phyloP scores from a whole-genome alignment of 148 eudicot species.

The Rhododendron griersonianum region DNA sequence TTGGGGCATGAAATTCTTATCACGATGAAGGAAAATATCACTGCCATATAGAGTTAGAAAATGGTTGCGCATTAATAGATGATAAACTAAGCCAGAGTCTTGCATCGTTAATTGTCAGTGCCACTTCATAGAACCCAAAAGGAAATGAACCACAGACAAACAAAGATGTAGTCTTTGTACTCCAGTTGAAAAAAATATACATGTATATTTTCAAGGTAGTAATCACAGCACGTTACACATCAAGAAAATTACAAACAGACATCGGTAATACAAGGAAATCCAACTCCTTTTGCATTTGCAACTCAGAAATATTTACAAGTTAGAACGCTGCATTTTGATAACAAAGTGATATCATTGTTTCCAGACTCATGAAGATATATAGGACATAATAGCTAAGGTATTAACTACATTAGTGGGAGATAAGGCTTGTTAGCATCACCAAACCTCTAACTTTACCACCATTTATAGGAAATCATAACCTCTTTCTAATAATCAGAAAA shows the following conservation, averaged over 20 bases:
- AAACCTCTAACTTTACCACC: no score
- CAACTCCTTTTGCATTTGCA: background rate
- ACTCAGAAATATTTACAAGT: background rate
- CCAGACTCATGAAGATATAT: no score
- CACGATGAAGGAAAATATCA: slow-evolving; percentile 83
- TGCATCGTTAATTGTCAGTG: background rate
- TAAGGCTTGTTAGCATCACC: background rate
- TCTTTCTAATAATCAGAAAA: no score
- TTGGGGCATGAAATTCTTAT: slow-evolving; percentile 74
- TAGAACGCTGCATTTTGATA: no score
- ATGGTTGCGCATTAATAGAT: slow-evolving; percentile 16
- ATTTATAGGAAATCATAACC: no score
- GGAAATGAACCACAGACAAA: background rate
- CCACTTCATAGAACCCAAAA: background rate
- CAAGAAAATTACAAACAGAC: background rate
- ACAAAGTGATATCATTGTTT: no score
- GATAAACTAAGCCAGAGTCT: background rate
- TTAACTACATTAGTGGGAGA: background rate
- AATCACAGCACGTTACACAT: background rate
- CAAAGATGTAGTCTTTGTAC: background rate
- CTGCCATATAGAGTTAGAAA: slow-evolving; percentile 43
- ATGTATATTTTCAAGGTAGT: background rate
- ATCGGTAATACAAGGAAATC: background rate
- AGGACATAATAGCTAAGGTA: no score
- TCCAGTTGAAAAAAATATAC: background rate